Evolutionary conservation across 225 moss, liverwort and hornwort species (phyloP), one percentile per base, ranked within the genome.

Genomic region (Bryum argenteum): DNA sequence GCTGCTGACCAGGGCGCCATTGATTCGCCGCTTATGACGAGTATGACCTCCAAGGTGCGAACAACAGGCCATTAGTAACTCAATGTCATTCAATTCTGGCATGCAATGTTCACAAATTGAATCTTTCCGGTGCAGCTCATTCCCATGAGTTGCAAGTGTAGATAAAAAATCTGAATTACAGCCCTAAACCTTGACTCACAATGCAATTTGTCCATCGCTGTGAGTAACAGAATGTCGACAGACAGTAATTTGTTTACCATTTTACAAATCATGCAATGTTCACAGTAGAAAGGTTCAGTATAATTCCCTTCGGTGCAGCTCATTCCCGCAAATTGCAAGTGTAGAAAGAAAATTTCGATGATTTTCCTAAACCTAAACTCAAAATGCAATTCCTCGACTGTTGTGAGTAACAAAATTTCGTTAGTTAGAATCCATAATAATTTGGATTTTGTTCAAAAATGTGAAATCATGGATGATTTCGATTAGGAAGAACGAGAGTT

Each of bases 1-100:
- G 95, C 95, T 53, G 82, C 90, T 78, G 84, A 91, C 48, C 90
- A 91, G 42, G 93, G 91, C n/a, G 77, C 91, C 70, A 78, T 93
- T 33, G 89, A 93, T 61, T 96, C 91, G 54, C 90, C 90, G 26
- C 84, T 96, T 13, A 96, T 96, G 83, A 76, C 85, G 26, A 82
- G 84, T 56, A 96, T 96, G 96, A 85, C 85, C 23, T 14, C 88
- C 1, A 96, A 96, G 89, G 89, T 93, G 52, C 47, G 69, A 63
- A 72, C 15, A 12, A 38, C 59, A 37, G 8, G 69, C 44, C 57
- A 19, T 57, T 63, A 8, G 66, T 10, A 70, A 20, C 55, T 56
- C 18, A 54, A 0, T 24, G 16, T 24, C 19, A 58, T 60, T 26
- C 2, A 10, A 45, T 54, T 58, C 38, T 24, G 51, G 18, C 24